Percentiles rank a stretch among this genome's conserved stretches.
Conservation (phyloP, 352 stramenopile genomes). For the Phytophthora hibernalis region DNA sequence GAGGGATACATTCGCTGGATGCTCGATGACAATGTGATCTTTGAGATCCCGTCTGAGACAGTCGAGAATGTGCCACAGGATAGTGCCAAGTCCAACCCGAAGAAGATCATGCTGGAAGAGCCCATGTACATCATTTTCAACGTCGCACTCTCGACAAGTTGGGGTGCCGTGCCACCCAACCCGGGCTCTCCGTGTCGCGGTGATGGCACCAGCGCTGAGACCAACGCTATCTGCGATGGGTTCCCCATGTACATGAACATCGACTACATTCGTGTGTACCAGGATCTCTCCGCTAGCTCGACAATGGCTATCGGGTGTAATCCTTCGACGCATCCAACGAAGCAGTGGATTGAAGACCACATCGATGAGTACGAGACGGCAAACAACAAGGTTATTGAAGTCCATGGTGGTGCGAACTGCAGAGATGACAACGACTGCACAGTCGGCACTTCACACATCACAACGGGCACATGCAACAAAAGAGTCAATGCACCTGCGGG, state of each 20-base stretch:
- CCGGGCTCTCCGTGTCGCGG: conserved; percentile 41
- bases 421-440: conserved; percentile 53
- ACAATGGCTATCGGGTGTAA: conserved; percentile 64
- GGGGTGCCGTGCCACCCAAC: conserved; percentile 56
- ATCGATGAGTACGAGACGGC: conserved; percentile 56
- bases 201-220: conserved; percentile 33
- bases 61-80: conserved; percentile 55
- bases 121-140: conserved; percentile 81
- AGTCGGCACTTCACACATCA: conserved; percentile 38
- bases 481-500: conserved; percentile 38
- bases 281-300: conserved; percentile 47
- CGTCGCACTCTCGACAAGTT: conserved; percentile 61
- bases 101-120: conserved; percentile 69
- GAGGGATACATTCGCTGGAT: conserved; percentile 64
- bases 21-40: conserved; percentile 54
- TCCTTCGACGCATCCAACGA: conserved; percentile 55
- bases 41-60: conserved; percentile 60
- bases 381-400: conserved; percentile 51
- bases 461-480: conserved; percentile 45
- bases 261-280: conserved; percentile 67
- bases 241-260: conserved; percentile 72
- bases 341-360: conserved; percentile 59
- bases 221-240: conserved; percentile 54
- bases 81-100: conserved; percentile 38
- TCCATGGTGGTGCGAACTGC: conserved; percentile 53